phyloP scores from a whole-genome alignment of 345 rosid genomes.

The Brassica juncea region DNA sequence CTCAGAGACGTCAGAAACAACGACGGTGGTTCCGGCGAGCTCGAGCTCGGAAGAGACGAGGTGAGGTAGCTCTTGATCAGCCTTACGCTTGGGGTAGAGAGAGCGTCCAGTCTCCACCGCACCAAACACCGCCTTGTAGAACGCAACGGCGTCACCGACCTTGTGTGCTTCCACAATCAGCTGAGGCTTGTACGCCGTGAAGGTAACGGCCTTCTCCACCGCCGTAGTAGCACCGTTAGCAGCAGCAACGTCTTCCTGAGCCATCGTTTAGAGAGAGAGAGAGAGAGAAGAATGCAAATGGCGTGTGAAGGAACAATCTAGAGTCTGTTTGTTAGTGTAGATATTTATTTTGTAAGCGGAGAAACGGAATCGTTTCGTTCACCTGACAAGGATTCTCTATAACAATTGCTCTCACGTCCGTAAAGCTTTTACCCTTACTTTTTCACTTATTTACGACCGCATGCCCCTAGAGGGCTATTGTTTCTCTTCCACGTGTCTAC shows the following conservation, averaged over 20 bases:
- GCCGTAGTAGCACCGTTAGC: constrained; percentile 48
- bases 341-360: constrained; percentile 51
- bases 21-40: constrained; percentile 61
- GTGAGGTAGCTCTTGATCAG: constrained; percentile 87
- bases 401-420: constrained; percentile 7
- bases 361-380: constrained; percentile 56
- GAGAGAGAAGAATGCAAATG: constrained; percentile 17
- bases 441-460: constrained; percentile 35
- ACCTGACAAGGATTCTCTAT: constrained; percentile 34
- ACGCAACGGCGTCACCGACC: constrained; percentile 72
- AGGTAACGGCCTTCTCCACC: constrained; percentile 48
- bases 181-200: constrained; percentile 67
- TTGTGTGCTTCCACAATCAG: constrained; percentile 77
- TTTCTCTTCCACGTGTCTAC: constrained; percentile 24
- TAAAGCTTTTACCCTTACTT: constrained; percentile 23
- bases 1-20: constrained; percentile 58
- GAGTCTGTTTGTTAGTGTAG: not conserved
- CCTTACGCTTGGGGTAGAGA: constrained; percentile 81
- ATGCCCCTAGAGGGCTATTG: constrained; percentile 33
- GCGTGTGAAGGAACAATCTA: constrained; percentile 12
- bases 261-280: constrained; percentile 45
- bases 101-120: constrained; percentile 67
- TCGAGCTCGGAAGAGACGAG: constrained; percentile 67
- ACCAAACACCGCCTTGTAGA: constrained; percentile 82
- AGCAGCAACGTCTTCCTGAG: constrained; percentile 46